Percentiles rank a stretch among this genome's conserved stretches.
Evolutionary conservation across 2,329 filamentous ascomycete genomes (phyloP).

Genomic region (Paracamarosporium sp.): DNA sequence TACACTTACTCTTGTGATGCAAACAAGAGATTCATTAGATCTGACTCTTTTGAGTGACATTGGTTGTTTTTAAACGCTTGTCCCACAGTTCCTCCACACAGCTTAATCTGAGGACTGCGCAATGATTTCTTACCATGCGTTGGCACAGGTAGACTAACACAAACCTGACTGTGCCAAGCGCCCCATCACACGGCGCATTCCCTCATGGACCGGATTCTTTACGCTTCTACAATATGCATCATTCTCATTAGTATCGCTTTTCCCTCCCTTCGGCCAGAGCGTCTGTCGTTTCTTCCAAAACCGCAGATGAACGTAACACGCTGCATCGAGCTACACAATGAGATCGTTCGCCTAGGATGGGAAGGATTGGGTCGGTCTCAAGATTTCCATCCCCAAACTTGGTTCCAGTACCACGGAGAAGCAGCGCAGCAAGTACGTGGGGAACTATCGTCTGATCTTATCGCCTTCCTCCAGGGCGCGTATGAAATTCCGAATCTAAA

Average conservation of each 20-base stretch:
- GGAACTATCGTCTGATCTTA: slow-evolving; percentile 1
- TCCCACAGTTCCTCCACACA: too few relatives aligned
- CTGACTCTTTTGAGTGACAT: too few relatives aligned
- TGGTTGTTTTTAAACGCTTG: too few relatives aligned
- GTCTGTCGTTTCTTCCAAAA: not conserved
- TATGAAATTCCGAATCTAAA: not conserved
- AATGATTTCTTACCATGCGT: not conserved
- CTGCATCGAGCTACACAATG: slow-evolving; percentile 13
- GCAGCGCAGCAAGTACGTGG: slow-evolving; percentile 2
- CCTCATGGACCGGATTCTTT: slow-evolving; percentile 22
- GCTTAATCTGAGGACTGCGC: too few relatives aligned
- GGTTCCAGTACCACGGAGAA: slow-evolving; percentile 6
- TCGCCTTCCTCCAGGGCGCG: slow-evolving; percentile 9
- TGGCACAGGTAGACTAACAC: not conserved
- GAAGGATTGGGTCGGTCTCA: not conserved
- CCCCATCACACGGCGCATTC: not conserved
- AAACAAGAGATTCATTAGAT: not conserved
- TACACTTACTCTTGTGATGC: not conserved
- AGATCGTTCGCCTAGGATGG: slow-evolving; percentile 12
- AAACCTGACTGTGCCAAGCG: not conserved
- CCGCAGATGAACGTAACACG: slow-evolving; percentile 7
- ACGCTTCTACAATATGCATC: slow-evolving; percentile 19
- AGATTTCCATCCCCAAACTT: slow-evolving; percentile 1
- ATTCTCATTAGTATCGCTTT: slow-evolving; percentile 7
- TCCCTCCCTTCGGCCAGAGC: not conserved